Evolutionary conservation across 2,329 filamentous ascomycete species (phyloP).

Genomic region (Fulvia fulva): DNA sequence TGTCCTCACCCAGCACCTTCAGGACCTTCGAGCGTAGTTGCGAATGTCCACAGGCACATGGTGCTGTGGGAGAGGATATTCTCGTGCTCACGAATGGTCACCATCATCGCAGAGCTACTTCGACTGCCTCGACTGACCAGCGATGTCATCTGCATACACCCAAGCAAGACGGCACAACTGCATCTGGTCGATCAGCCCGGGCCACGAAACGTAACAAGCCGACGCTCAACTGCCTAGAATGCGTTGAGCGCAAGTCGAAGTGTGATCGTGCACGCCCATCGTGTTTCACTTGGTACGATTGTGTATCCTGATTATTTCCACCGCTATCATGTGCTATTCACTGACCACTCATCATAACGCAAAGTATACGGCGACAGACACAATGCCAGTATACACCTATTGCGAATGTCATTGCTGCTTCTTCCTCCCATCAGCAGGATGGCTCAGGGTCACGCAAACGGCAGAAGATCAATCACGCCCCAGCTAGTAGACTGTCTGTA

Average conservation of each 20-base stretch:
- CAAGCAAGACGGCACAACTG: not conserved
- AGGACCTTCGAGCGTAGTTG: not conserved
- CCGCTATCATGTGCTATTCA: not conserved
- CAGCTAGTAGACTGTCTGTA: not conserved
- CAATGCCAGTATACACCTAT: not conserved
- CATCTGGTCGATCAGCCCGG: not conserved
- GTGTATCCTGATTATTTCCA: not conserved
- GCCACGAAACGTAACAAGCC: not conserved
- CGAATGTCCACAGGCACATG: not conserved
- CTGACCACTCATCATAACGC: not conserved
- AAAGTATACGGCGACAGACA: not conserved
- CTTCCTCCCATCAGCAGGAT: not conserved
- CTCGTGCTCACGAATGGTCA: not conserved
- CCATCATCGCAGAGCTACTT: not conserved
- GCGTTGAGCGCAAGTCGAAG: not conserved
- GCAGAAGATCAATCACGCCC: not conserved
- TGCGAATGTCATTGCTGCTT: not conserved
- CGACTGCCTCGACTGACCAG: not conserved
- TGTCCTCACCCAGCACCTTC: not conserved
- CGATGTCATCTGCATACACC: not conserved
- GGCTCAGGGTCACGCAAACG: not conserved
- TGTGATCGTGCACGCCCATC: not conserved
- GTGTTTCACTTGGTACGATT: not conserved
- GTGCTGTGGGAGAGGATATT: not conserved
- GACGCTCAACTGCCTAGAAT: not conserved